Percentiles rank a stretch among this genome's conserved stretches.
Conservation (phyloP, 257 asterid genomes). For the Datura wrightii region DNA sequence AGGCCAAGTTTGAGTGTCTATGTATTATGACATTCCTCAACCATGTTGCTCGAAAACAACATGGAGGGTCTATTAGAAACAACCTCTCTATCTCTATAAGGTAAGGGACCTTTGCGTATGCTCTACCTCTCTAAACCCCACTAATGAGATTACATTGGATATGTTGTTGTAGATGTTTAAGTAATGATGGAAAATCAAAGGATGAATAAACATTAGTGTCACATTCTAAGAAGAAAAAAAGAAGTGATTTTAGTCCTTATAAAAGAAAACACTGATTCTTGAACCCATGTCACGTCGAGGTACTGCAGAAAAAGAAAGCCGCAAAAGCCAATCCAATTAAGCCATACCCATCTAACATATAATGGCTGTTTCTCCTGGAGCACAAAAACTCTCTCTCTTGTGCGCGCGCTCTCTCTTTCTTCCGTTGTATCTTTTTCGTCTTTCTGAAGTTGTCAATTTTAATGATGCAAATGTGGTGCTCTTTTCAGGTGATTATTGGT, state of each 20-base stretch:
- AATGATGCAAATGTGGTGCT: background rate
- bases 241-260: too few relatives aligned
- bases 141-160: too few relatives aligned
- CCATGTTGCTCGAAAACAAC: too few relatives aligned
- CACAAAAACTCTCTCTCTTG: too few relatives aligned
- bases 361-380: too few relatives aligned
- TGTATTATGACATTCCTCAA: too few relatives aligned
- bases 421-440: too few relatives aligned
- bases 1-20: too few relatives aligned
- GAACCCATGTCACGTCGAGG: background rate
- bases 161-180: background rate
- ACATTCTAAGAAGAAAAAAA: too few relatives aligned
- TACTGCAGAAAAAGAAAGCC: too few relatives aligned
- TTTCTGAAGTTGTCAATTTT: too few relatives aligned
- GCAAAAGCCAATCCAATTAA: background rate
- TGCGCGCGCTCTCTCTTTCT: too few relatives aligned
- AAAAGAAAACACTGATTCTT: background rate
- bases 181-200: background rate
- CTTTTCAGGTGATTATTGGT: background rate
- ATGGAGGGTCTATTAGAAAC: background rate
- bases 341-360: background rate
- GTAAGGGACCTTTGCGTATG: fast-evolving
- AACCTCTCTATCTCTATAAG: background rate
- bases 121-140: background rate
- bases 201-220: background rate